Evolutionary conservation across 2,329 filamentous ascomycete genomes (phyloP).

Genomic region (Arthroderma sp.): DNA sequence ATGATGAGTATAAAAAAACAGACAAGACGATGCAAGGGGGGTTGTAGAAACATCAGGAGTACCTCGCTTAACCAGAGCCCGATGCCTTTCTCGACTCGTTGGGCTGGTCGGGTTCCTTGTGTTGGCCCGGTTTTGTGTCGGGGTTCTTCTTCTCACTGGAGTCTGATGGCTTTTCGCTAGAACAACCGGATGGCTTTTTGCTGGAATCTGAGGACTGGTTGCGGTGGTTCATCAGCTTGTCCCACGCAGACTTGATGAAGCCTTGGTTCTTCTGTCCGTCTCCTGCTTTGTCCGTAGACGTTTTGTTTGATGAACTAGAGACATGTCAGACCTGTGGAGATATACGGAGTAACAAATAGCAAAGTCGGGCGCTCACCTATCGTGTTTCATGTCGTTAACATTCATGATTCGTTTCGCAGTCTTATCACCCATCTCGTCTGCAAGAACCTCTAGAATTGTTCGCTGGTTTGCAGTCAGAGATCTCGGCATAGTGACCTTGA

Average conservation of each 20-base stretch:
- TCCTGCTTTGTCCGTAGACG: conserved; percentile 11
- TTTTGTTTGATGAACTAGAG: conserved; percentile 14
- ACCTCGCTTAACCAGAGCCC: conserved; percentile 21
- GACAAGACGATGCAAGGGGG: background rate
- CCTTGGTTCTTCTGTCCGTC: conserved; percentile 66
- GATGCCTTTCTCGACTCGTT: conserved; percentile 32
- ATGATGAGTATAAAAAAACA: conserved; percentile 22
- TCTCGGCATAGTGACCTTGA: conserved; percentile 90
- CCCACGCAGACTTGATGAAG: conserved; percentile 87
- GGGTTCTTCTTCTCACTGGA: conserved; percentile 22
- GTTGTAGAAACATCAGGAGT: background rate
- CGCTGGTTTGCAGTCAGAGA: conserved; percentile 84
- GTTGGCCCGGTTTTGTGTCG: conserved; percentile 16
- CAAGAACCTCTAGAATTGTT: conserved; percentile 86
- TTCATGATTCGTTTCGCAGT: conserved; percentile 90
- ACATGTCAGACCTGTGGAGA: conserved; percentile 15
- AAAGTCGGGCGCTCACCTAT: conserved; percentile 11
- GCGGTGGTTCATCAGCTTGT: conserved; percentile 69
- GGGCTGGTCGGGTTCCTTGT: conserved; percentile 15
- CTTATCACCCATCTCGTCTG: conserved; percentile 90
- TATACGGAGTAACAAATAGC: background rate
- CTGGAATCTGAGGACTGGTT: conserved; percentile 12
- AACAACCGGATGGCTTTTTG: conserved; percentile 6
- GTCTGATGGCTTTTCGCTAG: conserved; percentile 4
- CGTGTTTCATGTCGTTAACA: conserved; percentile 48